Evolutionary conservation across 495 filamentous ascomycete genomes (phyloP), one percentile per base, ranked within the genome.

Genomic region (Neurospora sp.): DNA sequence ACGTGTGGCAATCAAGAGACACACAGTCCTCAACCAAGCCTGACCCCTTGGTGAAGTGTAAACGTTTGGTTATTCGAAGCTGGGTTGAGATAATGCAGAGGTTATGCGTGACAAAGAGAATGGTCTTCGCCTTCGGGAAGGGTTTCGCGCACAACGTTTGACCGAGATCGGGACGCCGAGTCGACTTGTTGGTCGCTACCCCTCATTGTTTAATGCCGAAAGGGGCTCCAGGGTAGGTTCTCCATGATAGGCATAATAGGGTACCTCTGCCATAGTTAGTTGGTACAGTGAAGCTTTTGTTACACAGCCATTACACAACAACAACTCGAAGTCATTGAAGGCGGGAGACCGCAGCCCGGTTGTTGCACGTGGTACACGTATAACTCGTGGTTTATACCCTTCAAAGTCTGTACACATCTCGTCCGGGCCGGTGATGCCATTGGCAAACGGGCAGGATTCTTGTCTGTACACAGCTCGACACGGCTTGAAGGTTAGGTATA

Each of bases 321-420:
- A 62, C 54, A 62, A 31, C 23, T 35, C 54, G 23, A 62, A 18
- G 54, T 7, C n/a, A 12, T 14, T 72, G 66, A 71, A 16, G 74
- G 60, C n/a, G n/a, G 75, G 40, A 70, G 72, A 66, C 74, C 70
- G 70, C 27, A 75, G 76, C 70, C 38, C 16, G 54, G 46, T 73
- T 72, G 75, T 76, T 75, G 72, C 79, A 80, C 79, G 79, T 82
- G 79, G 75, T 75, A 78, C 77, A 75, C n/a, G 20, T 71, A 35
- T 72, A 39, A 39, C 39, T 20, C 23, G 46, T 66, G 71, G 20
- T 44, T 44, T 18, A 73, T 74, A 37, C 69, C 41, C 46, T 39
- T 70, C n/a, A 44, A 27, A 9, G 31, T 18, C 7, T 60, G 35
- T n/a, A 40, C n/a, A 39, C 12, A 42, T 42, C 70, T 62, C 37